Base-by-base conservation (phyloP, 805 yeast species). In the Dipodascopsis uninucleata region DNA sequence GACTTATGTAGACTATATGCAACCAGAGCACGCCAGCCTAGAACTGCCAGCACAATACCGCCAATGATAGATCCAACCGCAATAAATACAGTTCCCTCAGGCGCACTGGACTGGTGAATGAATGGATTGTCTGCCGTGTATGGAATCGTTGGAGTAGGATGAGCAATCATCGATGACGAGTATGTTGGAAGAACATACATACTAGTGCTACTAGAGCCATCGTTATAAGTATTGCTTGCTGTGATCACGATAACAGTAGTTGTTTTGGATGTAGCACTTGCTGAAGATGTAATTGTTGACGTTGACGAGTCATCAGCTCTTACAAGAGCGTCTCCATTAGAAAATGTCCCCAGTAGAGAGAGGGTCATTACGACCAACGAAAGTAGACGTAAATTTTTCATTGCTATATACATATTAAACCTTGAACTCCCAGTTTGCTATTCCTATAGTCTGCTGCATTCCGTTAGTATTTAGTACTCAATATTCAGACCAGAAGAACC, bases 31-130 rank as follows among this genome's bases (percentile, higher is more conserved):
- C 81, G 76, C 75, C 82, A 80, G 10, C 71, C 52, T 8, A 75
- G 52, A 31, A 82, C 69, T 1, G 71, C 71, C 3, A 81, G 50
- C 17, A 80, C 63, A 3, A 83, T 66, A 29, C 77, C 79, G 0
- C 81, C 85, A 3, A 81, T 77, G 29, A 81, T 70, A 8, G 82
- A 70, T 1, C 94, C 95, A 33, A 85, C 82, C 0, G 85, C 82
- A 40, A 87, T 86, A 65, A 85, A 86, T 2, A 87, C 88, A 1
- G 93, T 82, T 1, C 95, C 95, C 36, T 76, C 72, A 1, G 88
- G 85, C 36, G 71, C 69, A 17, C 59, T 59, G 4, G 78, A 64
- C 36, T 68, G 63, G 54, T 74, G 64, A 16, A 86, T 70, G 57
- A 74, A 79, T 8, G 95, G 95, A 62, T 86, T 86, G 39, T 72